Evolutionary conservation across 2,329 filamentous ascomycete genomes (phyloP).

Genomic region (Clarireedia hainanense): DNA sequence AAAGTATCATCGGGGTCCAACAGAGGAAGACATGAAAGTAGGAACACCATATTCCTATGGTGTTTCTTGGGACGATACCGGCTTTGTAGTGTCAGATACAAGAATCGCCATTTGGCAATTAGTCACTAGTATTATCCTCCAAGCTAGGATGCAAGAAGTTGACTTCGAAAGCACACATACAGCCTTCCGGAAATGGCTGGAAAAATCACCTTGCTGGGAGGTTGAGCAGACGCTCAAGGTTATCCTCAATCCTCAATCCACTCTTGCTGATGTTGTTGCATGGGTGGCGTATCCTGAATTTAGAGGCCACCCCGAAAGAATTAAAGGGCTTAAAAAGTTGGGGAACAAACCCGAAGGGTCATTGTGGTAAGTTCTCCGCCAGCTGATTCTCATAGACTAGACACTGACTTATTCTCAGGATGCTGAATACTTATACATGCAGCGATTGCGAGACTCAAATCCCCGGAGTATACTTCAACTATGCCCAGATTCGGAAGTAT

Average conservation of each 20-base stretch:
- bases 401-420: constrained; percentile 6
- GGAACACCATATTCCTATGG: constrained; percentile 17
- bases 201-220: constrained; percentile 18
- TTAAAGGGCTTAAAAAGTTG: neutral
- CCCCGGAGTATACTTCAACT: constrained; percentile 19
- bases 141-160: constrained; percentile 16
- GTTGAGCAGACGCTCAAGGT: constrained; percentile 17
- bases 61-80: constrained; percentile 24
- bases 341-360: constrained; percentile 9
- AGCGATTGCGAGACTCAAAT: constrained; percentile 3
- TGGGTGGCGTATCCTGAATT: constrained; percentile 14
- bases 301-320: neutral
- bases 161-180: constrained; percentile 15
- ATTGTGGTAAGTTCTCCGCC: constrained; percentile 12
- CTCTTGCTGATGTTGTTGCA: constrained; percentile 9
- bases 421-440: constrained; percentile 8
- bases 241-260: constrained; percentile 5
- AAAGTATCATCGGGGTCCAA: constrained; percentile 11
- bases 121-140: constrained; percentile 11
- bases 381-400: neutral
- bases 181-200: constrained; percentile 22
- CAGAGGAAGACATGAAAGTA: neutral
- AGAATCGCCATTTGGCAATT: constrained; percentile 21
- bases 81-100: constrained; percentile 6
- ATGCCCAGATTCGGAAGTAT: neutral